A percentile compares a stretch with the other conserved stretches of the same genome.
Evolutionary conservation across 2,329 filamentous ascomycete genomes (phyloP).

Genomic region (Lachnellula arida): DNA sequence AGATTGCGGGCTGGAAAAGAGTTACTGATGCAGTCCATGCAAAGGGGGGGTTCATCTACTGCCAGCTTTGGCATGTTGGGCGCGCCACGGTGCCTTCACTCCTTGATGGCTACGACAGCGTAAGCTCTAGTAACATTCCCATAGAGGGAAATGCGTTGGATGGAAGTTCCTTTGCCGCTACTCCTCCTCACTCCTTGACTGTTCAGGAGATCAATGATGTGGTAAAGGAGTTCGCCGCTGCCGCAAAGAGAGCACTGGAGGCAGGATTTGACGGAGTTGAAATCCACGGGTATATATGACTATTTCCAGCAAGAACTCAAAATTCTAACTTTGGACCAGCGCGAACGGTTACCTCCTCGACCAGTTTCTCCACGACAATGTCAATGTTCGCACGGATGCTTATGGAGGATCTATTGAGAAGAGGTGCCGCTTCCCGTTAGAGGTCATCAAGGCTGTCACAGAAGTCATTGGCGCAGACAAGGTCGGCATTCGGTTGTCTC

Average conservation of each 20-base stretch:
- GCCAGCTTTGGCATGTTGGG: slow-evolving; percentile 58
- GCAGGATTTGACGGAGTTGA: slow-evolving; percentile 47
- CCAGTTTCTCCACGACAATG: slow-evolving; percentile 51
- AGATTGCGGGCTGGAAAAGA: slow-evolving; percentile 52
- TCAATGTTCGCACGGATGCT: slow-evolving; percentile 49
- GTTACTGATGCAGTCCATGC: slow-evolving; percentile 59
- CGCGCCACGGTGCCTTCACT: slow-evolving; percentile 38
- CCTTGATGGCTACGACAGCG: slow-evolving; percentile 30
- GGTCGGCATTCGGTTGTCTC: slow-evolving; percentile 49
- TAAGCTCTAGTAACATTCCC: slow-evolving; percentile 21
- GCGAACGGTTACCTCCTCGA: slow-evolving; percentile 50
- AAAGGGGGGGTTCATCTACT: slow-evolving; percentile 55
- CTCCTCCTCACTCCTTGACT: slow-evolving; percentile 33
- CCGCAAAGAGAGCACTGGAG: slow-evolving; percentile 42
- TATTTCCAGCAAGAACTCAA: neutral
- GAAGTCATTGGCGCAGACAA: slow-evolving; percentile 47
- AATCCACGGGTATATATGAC: slow-evolving; percentile 31
- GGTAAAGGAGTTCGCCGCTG: slow-evolving; percentile 11
- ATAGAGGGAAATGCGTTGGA: slow-evolving; percentile 15
- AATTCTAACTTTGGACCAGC: neutral
- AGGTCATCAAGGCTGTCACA: slow-evolving; percentile 47
- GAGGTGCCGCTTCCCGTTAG: slow-evolving; percentile 45
- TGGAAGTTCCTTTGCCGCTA: slow-evolving; percentile 9
- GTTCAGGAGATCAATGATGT: slow-evolving; percentile 33
- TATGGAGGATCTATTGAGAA: slow-evolving; percentile 47